These are phyloP conservation scores for Fomitopsis serialis DNA, from an alignment of 768 basidiomycete species.

Conservation along the genomic window DNA sequence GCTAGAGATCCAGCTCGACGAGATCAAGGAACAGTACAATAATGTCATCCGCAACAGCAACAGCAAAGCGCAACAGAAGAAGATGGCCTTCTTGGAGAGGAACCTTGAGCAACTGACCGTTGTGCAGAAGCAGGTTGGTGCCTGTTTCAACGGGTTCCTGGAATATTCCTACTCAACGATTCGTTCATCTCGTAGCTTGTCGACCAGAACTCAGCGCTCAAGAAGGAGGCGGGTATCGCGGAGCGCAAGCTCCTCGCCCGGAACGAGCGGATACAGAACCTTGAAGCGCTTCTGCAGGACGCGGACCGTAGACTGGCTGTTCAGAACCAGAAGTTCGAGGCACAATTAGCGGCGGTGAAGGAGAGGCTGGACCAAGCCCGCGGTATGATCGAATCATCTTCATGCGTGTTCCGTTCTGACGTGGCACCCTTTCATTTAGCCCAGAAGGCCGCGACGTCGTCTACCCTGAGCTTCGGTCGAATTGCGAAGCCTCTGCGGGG, in stretches of 20 bases:
- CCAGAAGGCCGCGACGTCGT: constrained; percentile 69
- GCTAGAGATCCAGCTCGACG: constrained; percentile 96
- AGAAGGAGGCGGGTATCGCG: constrained; percentile 96
- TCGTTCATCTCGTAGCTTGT: constrained; percentile 62
- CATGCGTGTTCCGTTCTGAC: constrained; percentile 8
- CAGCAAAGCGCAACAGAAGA: constrained; percentile 97
- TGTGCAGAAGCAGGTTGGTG: constrained; percentile 90
- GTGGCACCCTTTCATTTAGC: constrained; percentile 38
- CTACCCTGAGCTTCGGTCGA: constrained; percentile 80
- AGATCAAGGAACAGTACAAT: constrained; percentile 98
- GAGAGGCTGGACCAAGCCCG: constrained; percentile 90
- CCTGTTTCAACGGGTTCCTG: background rate
- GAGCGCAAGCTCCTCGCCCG: constrained; percentile 94
- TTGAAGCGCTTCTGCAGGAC: constrained; percentile 89
- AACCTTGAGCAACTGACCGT: constrained; percentile 93
- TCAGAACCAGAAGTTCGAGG: constrained; percentile 95
- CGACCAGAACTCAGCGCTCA: constrained; percentile 94
- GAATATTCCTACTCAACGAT: constrained; percentile 1
- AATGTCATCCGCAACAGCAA: constrained; percentile 98
- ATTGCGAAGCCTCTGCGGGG: constrained; percentile 97
- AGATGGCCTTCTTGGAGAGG: constrained; percentile 97
- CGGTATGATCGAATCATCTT: constrained; percentile 44
- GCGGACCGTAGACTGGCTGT: constrained; percentile 88
- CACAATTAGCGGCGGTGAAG: constrained; percentile 86
- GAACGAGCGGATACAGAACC: constrained; percentile 96